phyloP scores from a whole-genome alignment of 129 eudicot species.

The Arctium minus region DNA sequence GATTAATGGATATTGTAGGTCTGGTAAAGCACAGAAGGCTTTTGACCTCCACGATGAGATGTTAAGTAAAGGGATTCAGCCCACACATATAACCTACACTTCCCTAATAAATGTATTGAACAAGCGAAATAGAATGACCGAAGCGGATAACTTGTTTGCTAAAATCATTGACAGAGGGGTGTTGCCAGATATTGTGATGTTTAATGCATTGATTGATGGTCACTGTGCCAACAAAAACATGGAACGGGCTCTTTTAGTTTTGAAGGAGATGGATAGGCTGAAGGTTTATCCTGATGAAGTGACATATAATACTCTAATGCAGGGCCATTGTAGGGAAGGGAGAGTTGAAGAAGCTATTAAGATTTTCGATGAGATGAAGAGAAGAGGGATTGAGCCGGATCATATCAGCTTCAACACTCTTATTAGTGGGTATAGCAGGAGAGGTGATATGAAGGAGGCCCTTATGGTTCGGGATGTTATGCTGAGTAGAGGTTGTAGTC shows the following conservation, averaged over 20 bases:
- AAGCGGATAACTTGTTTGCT: slow-evolving; percentile 56
- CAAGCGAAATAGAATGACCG: slow-evolving; percentile 51
- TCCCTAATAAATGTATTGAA: slow-evolving; percentile 57
- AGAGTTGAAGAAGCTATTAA: slow-evolving; percentile 55
- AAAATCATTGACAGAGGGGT: slow-evolving; percentile 46
- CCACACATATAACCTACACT: slow-evolving; percentile 62
- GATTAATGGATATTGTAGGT: slow-evolving; percentile 64
- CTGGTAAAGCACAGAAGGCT: slow-evolving; percentile 51
- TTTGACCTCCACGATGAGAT: slow-evolving; percentile 60
- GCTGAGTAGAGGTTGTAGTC: slow-evolving; percentile 54
- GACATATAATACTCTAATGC: slow-evolving; percentile 72
- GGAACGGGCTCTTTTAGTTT: slow-evolving; percentile 33
- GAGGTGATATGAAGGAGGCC: slow-evolving; percentile 70
- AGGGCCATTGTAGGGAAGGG: slow-evolving; percentile 61
- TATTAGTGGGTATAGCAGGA: slow-evolving; percentile 68
- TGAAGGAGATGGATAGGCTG: slow-evolving; percentile 52
- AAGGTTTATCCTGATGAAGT: slow-evolving; percentile 65
- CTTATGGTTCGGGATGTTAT: slow-evolving; percentile 58
- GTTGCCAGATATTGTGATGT: slow-evolving; percentile 58
- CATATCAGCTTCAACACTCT: slow-evolving; percentile 60
- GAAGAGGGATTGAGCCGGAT: slow-evolving; percentile 64
- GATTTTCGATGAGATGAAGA: slow-evolving; percentile 63
- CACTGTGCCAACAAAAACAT: slow-evolving; percentile 58
- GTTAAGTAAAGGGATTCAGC: slow-evolving; percentile 51
- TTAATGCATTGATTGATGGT: slow-evolving; percentile 63